A percentile compares a stretch with the other conserved stretches of the same genome.
These are phyloP conservation scores for Aspergillus heteromorphus DNA, from an alignment of 495 filamentous ascomycete genomes.

Conservation along the genomic window DNA sequence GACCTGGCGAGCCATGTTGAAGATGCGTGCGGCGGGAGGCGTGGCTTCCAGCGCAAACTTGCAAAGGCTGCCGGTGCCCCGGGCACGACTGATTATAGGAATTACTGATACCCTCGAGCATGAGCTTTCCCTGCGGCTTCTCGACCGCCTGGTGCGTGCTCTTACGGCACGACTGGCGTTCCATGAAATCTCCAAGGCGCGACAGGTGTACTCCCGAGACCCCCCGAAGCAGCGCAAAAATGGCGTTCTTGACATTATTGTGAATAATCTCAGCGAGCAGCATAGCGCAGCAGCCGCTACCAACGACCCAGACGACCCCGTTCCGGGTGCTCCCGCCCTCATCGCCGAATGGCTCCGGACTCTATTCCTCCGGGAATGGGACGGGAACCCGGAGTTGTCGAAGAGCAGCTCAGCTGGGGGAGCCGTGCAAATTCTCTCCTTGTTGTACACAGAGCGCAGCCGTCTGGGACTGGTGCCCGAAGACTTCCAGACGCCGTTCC, in stretches of 20 bases:
- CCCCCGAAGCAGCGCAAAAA: conserved; percentile 24
- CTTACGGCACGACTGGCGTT: conserved; percentile 49
- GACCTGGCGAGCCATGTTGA: conserved; percentile 48
- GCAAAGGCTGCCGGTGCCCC: conserved; percentile 26
- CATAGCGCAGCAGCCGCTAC: conserved; percentile 24
- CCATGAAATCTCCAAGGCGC: conserved; percentile 45
- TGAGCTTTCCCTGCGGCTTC: conserved; percentile 53
- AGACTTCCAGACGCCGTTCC: conserved; percentile 68
- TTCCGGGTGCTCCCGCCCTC: conserved; percentile 39
- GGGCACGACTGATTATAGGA: conserved; percentile 27
- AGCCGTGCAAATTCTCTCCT: conserved; percentile 65
- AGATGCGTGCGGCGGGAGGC: conserved; percentile 48
- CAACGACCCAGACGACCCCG: conserved; percentile 23
- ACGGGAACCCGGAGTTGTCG: conserved; percentile 63
- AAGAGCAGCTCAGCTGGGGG: conserved; percentile 64
- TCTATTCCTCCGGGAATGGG: conserved; percentile 71
- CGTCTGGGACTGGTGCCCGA: conserved; percentile 58
- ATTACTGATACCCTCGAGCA: conserved; percentile 54
- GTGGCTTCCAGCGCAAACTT: conserved; percentile 44
- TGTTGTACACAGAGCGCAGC: conserved; percentile 63
- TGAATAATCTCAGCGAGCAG: conserved; percentile 38
- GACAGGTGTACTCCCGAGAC: conserved; percentile 29
- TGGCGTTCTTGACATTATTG: conserved; percentile 34
- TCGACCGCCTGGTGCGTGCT: conserved; percentile 49
- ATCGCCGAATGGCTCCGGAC: conserved; percentile 78